Base-by-base conservation (phyloP, 2,329 filamentous ascomycete species). In the Phaeosphaeria sp. region DNA sequence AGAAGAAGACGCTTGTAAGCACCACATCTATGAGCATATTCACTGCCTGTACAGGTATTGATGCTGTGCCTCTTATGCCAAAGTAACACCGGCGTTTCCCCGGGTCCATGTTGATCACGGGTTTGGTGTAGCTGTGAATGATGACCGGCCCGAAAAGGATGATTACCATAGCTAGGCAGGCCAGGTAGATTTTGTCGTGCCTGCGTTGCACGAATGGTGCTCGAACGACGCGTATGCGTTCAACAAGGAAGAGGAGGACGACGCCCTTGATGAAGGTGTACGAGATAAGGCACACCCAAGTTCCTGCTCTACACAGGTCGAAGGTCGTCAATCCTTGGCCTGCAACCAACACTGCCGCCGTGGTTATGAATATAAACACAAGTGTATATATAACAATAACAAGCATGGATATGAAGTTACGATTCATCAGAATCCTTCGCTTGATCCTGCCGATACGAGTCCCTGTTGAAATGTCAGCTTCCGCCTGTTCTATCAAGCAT, bases 201-300 rank as follows among this genome's bases (percentile, higher is more conserved):
- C 60, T 60, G 15, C 77, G 69, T 11, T 62, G 55, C 11, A 68
- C 59, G 47, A 72, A 70, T 6, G 73, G 66, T 17, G 69, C 62
- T 15, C 76, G 68, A 21, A 79, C 69, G 7, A 74, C 66, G 48
- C 79, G 77, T 25, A 74, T 69, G 17, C 78, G 72, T 56, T 80
- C 78, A 25, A 78, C 69, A 6, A 80, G 66, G 59, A 78, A 79
- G 13, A 76, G 56, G 46, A 79, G 78, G 23, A 77, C 66, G 22
- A 66, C 46, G 18, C 66, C 57, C 52, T 79, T 79, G 52, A 63
- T 67, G 11, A 58, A 54, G 18, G 75, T 62, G 55, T 78, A 79
- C 55, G 78, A 76, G 20, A 72, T 65, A 20, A 79, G 59, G 54
- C 78, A 79, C 18, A 75, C 60, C 63, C 75, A 73, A 39, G 77